phyloP scores from a whole-genome alignment of 176 grass and related monocot species.

The Phragmites australis region DNA sequence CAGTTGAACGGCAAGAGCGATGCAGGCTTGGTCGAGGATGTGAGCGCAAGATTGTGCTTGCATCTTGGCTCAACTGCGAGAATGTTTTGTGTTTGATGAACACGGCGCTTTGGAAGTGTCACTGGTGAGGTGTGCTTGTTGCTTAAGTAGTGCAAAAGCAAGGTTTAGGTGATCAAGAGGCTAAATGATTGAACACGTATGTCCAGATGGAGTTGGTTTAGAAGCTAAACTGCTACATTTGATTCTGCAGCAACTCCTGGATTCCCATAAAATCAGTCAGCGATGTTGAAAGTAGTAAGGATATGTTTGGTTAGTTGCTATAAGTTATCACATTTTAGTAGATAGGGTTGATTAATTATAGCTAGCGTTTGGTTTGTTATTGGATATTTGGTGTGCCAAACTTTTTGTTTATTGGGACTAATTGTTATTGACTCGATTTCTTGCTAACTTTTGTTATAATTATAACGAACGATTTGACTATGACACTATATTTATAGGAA shows the following conservation, averaged over 20 bases:
- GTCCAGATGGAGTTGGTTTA: conserved; percentile 33
- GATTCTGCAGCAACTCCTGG: conserved; percentile 10
- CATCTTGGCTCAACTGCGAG: conserved; percentile 33
- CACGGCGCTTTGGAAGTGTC: not conserved
- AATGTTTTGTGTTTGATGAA: not conserved
- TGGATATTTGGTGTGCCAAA: no score
- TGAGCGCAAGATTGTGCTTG: not conserved
- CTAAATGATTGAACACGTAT: not conserved
- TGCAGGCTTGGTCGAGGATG: not conserved
- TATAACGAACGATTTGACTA: no score
- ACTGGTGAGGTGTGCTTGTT: not conserved
- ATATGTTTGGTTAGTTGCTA: no score
- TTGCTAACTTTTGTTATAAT: no score
- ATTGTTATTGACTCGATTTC: no score
- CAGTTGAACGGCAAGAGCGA: conserved; percentile 49
- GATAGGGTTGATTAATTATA: no score
- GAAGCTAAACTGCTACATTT: conserved; percentile 35
- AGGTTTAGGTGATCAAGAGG: conserved; percentile 16
- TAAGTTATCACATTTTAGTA: no score
- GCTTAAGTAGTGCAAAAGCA: not conserved
- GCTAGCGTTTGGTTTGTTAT: no score
- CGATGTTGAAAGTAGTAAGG: no score
- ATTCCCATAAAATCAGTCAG: not conserved
- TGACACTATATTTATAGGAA: no score
- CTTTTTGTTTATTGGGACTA: no score